phyloP scores from a whole-genome alignment of 768 basidiomycete genomes.

The Chalciporus pseudorubinellus region DNA sequence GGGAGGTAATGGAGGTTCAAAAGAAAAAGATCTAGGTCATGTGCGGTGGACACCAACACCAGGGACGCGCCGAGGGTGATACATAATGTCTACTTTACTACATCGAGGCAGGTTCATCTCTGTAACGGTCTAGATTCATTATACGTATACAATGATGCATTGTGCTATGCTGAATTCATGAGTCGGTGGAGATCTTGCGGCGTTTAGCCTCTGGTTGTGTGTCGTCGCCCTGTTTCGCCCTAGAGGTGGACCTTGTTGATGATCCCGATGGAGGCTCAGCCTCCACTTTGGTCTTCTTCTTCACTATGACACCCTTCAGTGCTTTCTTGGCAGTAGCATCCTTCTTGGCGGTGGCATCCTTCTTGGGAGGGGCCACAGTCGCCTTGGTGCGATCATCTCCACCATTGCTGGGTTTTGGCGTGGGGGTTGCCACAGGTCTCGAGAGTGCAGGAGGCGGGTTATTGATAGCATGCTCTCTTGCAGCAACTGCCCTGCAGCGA shows the following conservation, averaged over 20 bases:
- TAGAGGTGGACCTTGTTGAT: constrained; percentile 14
- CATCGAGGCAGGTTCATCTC: constrained; percentile 7
- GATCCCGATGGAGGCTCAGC: constrained; percentile 18
- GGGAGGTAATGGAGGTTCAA: constrained; percentile 43
- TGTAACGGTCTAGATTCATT: neutral
- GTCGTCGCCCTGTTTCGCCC: constrained; percentile 21
- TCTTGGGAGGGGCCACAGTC: constrained; percentile 44
- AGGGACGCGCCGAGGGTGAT: constrained; percentile 35
- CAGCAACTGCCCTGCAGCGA: constrained; percentile 60
- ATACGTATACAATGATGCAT: constrained; percentile 11
- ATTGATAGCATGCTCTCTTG: constrained; percentile 53
- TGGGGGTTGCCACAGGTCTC: constrained; percentile 26
- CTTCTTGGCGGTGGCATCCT: constrained; percentile 56
- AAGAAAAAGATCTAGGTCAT: constrained; percentile 61
- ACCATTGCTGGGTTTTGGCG: constrained; percentile 29
- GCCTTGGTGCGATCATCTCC: constrained; percentile 25
- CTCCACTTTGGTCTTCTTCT: constrained; percentile 60
- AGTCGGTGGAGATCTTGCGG: constrained; percentile 45
- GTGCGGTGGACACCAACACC: constrained; percentile 82
- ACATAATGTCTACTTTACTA: constrained; percentile 2
- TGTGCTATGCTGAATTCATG: constrained; percentile 11
- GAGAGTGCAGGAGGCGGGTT: constrained; percentile 36
- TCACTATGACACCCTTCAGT: constrained; percentile 78
- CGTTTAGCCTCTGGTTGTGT: constrained; percentile 53
- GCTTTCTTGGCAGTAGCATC: constrained; percentile 53